Conservation (phyloP, 2,329 filamentous ascomycete genomes). For the Ceratocystis papillata region DNA sequence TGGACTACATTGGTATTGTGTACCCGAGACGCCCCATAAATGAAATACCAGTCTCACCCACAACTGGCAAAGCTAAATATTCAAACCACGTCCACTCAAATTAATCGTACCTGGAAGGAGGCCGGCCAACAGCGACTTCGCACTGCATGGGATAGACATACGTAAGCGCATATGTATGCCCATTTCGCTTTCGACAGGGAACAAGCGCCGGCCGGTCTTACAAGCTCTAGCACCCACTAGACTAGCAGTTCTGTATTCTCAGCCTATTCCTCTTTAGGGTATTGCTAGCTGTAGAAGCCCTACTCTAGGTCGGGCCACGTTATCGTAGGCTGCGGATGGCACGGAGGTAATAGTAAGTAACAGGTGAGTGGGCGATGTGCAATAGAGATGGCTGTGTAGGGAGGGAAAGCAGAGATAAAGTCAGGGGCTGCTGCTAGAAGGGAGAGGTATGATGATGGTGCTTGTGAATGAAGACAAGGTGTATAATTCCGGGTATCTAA, state of each 20-base stretch:
- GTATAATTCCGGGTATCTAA: neutral
- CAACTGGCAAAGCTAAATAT: too few relatives aligned
- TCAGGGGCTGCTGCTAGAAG: neutral
- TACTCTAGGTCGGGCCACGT: neutral
- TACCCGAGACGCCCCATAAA: too few relatives aligned
- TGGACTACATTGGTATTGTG: too few relatives aligned
- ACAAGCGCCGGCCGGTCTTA: neutral
- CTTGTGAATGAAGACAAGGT: neutral
- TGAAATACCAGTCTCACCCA: too few relatives aligned
- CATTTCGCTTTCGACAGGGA: neutral
- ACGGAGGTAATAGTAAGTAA: neutral
- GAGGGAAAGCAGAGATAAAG: neutral
- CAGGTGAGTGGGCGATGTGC: neutral
- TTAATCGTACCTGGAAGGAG: too few relatives aligned
- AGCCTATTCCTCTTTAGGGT: neutral
- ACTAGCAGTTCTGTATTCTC: neutral
- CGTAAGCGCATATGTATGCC: constrained; percentile 1
- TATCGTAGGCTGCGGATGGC: neutral
- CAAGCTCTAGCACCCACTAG: neutral
- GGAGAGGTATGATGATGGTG: neutral
- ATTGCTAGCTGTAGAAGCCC: neutral
- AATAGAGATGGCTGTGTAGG: neutral
- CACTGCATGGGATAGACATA: neutral
- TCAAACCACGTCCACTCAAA: too few relatives aligned
- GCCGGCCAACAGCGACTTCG: neutral